phyloP scores from a whole-genome alignment of 1,139 yeast genomes.

The Taiozyma sp. region DNA sequence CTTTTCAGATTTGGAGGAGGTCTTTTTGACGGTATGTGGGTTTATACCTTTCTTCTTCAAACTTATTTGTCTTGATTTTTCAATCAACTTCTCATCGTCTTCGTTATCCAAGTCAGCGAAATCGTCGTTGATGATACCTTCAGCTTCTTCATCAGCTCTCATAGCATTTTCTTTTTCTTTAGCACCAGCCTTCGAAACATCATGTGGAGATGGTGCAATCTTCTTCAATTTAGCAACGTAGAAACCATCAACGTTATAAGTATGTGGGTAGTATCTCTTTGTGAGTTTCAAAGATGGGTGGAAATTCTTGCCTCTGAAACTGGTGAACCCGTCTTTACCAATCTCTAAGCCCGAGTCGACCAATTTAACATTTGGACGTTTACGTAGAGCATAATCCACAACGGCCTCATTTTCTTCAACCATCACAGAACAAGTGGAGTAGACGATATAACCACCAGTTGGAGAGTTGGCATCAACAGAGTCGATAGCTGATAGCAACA shows the following conservation, averaged over 20 bases:
- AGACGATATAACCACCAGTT: slow-evolving; percentile 92
- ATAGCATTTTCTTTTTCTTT: slow-evolving; percentile 80
- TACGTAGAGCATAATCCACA: slow-evolving; percentile 95
- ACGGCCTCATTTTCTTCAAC: slow-evolving; percentile 99
- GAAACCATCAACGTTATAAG: slow-evolving; percentile 98
- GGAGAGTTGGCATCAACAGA: slow-evolving; percentile 91
- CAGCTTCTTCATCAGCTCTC: slow-evolving; percentile 66
- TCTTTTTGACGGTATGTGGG: slow-evolving; percentile 36
- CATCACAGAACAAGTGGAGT: slow-evolving; percentile 97
- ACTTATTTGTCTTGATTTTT: slow-evolving; percentile 65
- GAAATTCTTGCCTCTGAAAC: slow-evolving; percentile 90
- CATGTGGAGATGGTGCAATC: slow-evolving; percentile 81
- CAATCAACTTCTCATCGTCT: slow-evolving; percentile 73
- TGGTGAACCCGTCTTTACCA: slow-evolving; percentile 94
- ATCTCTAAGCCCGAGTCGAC: slow-evolving; percentile 93
- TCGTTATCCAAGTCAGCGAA: slow-evolving; percentile 75
- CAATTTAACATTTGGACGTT: slow-evolving; percentile 92
- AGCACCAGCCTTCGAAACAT: slow-evolving; percentile 84
- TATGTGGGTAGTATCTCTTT: slow-evolving; percentile 96
- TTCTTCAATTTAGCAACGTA: slow-evolving; percentile 95
- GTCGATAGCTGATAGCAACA: slow-evolving; percentile 91
- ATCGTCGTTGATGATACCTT: slow-evolving; percentile 80
- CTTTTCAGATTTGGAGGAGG: not conserved
- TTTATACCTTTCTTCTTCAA: slow-evolving; percentile 80
- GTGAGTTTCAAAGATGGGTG: slow-evolving; percentile 73